Evolutionary conservation across 192 early-diverging fungal species (phyloP), one percentile per base, ranked within the genome.

Genomic region (Podila verticillata): DNA sequence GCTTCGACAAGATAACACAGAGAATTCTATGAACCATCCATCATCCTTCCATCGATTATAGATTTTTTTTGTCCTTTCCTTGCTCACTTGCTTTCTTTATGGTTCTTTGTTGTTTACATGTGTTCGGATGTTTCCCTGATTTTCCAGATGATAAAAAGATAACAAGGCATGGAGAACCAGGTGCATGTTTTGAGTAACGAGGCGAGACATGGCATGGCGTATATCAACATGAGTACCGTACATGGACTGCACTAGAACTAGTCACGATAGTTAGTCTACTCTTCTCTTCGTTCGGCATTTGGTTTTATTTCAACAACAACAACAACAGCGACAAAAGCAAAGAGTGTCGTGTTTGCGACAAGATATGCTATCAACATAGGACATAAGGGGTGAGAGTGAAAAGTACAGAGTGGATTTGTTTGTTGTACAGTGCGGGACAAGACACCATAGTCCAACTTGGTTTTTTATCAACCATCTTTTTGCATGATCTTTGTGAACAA

Each of bases 401-500:
- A 28, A 17, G 61, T 26, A 20, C 15, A 24, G 32, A 24, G 17
- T 39, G 17, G 10, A 26, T 22, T 22, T n/a, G 8, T 22, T 44
- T 36, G 61, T 61, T n/a, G 28, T 22, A 35, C 19, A 44, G 39
- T 0, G 13, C 13, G 39, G 39, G 39, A 44, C 39, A 44, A 44
- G 7, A 12, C 13, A 15, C 7, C 3, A 15, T 3, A 4, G 39
- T 17, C 39, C 36, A 8, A 39, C 2, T 66, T 57, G 35, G 49
- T 36, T 56, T 67, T 59, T 58, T 68, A 54, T 44, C 57, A 24
- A n/a, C 47, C 66, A 57, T 44, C 66, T 31, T n/a, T 68, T 68
- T 68, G 51, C 66, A 68, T 58, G 56, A 68, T 58, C 66, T 68
- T 57, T 68, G 66, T 68, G 57, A 15, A 6, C 54, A 54, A 10